Evolutionary conservation across 192 early-diverging fungal genomes (phyloP).

Genomic region (Coemansia sp.): DNA sequence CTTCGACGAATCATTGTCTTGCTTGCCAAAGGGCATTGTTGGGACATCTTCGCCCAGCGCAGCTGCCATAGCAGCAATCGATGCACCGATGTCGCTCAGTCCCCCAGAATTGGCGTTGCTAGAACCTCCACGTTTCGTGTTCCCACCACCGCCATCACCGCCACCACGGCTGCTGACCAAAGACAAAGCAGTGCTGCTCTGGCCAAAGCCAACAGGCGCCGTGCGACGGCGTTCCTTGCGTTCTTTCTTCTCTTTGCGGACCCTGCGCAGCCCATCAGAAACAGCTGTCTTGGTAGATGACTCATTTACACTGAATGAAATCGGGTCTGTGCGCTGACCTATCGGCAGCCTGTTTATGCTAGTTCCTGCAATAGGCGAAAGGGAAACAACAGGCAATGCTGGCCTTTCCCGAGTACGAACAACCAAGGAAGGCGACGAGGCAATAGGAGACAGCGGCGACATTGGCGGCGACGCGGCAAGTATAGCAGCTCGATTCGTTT

Average conservation of each 20-base stretch:
- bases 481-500: neutral
- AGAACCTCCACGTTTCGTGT: neutral
- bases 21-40: conserved; percentile 4
- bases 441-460: neutral
- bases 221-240: conserved; percentile 25
- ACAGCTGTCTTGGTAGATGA: neutral
- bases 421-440: conserved; percentile 17
- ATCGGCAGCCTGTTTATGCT: too few species aligned
- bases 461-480: neutral
- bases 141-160: too few species aligned
- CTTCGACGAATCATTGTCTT: neutral
- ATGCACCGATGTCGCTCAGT: conserved; percentile 14
- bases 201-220: conserved; percentile 8
- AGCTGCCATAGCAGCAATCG: conserved; percentile 41
- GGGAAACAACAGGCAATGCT: neutral
- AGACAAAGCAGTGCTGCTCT: neutral
- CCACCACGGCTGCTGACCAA: neutral
- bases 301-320: neutral
- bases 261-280: neutral
- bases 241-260: neutral
- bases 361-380: too few species aligned
- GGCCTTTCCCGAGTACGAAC: conserved; percentile 9
- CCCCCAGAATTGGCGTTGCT: neutral
- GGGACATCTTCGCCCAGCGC: conserved; percentile 51
- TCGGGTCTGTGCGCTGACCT: neutral